Evolutionary conservation across 2,329 filamentous ascomycete species (phyloP).

Genomic region (Trichoderma simmonsii): DNA sequence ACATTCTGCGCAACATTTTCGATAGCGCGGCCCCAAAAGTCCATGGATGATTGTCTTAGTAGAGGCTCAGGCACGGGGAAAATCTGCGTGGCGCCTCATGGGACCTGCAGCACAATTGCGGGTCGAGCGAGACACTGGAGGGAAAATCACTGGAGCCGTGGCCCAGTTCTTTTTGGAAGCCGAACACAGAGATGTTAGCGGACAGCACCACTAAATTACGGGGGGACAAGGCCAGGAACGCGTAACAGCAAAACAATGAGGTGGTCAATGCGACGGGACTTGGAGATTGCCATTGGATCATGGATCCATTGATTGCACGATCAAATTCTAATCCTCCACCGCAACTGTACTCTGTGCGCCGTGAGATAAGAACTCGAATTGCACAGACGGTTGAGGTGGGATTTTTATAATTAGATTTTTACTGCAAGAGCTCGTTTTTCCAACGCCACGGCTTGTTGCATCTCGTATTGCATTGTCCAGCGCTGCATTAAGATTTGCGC

Average conservation of each 20-base stretch:
- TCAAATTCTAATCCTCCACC: not conserved
- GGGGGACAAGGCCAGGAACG: not conserved
- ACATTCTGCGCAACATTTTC: conserved; percentile 6
- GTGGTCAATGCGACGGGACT: not conserved
- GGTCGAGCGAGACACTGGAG: not conserved
- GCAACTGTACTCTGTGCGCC: not conserved
- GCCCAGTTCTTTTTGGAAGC: not conserved
- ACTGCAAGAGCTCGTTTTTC: not conserved
- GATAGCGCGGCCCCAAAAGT: conserved; percentile 3
- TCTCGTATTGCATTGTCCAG: not conserved
- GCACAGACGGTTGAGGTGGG: not conserved
- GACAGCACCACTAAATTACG: not conserved
- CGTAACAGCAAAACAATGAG: not conserved
- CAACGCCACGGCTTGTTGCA: not conserved
- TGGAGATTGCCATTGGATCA: not conserved
- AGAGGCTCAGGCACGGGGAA: not conserved
- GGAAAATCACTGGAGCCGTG: not conserved
- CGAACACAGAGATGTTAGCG: not conserved
- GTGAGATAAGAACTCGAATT: not conserved
- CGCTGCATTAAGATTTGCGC: not conserved
- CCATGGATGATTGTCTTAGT: not conserved
- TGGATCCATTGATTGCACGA: not conserved
- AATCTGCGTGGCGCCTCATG: conserved; percentile 5
- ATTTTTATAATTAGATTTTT: not conserved
- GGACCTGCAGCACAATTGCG: conserved; percentile 1